Evolutionary conservation across 2,329 filamentous ascomycete species (phyloP), one percentile per base, ranked within the genome.

Genomic region (Acephala macrosclerotiorum): DNA sequence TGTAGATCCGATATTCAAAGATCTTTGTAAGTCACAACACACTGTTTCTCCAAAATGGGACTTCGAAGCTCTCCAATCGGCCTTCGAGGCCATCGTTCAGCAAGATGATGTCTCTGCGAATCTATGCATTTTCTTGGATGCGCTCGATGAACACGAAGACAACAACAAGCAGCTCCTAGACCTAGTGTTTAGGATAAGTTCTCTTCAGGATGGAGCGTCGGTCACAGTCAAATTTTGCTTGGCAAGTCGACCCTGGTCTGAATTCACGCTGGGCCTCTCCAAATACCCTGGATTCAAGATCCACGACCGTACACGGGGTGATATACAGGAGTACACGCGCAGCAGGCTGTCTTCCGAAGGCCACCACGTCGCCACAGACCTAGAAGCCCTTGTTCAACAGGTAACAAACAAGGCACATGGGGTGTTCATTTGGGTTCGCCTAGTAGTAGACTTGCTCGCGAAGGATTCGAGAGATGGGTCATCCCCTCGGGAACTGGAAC

Each of bases 381-480:
- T 42, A 2, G 14, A 18, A 7, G 40, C n/a, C 8, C n/a, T 42
- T 16, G n/a, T 20, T 26, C 16, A 36, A 25, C 36, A 36, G 22
- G 47, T 62, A 7, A 53, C 40, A 4, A 47, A 12, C 36, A 57
- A 62, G 47, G 60, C 60, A 11, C 60, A 33, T 35, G 60, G 60
- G 1, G 60, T 62, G 11, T 62, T 62, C n/a, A 62, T 62, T 11
- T 62, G 60, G 60, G 60, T 62, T 33, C 60, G 60, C 5, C 29
- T 62, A 29, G 60, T 62, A 3, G 36, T 57, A 2, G 60, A 62
- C 20, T 36, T 42, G 29, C 36, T 70, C 14, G 45, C 60, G 2
- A 64, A 68, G 53, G 68, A 57, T 14, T 35, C 71, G 4, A 29
- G 57, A 16, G 40, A 42, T 42, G 40, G 40, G n/a, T 18, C 40